Percentiles rank a stretch among this genome's conserved stretches.
Evolutionary conservation across 805 yeast genomes (phyloP).

Genomic region (Nakazawaea wyomingensis): DNA sequence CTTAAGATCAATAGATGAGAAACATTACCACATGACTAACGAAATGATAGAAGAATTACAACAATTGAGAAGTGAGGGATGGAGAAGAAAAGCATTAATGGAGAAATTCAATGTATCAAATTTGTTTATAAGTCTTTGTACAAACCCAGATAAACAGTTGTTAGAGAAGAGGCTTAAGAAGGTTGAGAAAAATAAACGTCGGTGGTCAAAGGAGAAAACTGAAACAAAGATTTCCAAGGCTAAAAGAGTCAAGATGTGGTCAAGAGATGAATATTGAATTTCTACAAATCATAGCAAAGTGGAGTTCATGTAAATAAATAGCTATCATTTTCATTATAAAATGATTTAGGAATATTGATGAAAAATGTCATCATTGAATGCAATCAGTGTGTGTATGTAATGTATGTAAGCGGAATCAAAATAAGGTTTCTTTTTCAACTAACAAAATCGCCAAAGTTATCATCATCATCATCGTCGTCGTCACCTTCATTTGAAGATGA

Average conservation of each 20-base stretch:
- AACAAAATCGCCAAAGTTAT: slow-evolving; percentile 27
- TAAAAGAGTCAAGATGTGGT: slow-evolving; percentile 15
- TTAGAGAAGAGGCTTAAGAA: slow-evolving; percentile 9
- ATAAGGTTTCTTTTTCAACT: too few species aligned
- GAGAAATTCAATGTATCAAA: slow-evolving; percentile 25
- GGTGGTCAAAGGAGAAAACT: slow-evolving; percentile 16
- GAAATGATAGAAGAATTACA: slow-evolving; percentile 25
- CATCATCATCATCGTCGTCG: slow-evolving; percentile 15
- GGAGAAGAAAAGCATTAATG: slow-evolving; percentile 24
- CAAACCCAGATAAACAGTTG: slow-evolving; percentile 19
- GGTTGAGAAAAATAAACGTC: slow-evolving; percentile 1
- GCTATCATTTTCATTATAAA: background rate
- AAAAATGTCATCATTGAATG: too few species aligned
- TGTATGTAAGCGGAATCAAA: too few species aligned
- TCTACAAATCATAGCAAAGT: too few species aligned
- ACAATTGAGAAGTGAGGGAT: slow-evolving; percentile 24
- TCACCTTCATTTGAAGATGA: slow-evolving; percentile 1
- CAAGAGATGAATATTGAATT: slow-evolving; percentile 12
- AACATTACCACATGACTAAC: slow-evolving; percentile 21
- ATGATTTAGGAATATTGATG: too few species aligned
- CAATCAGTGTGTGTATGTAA: too few species aligned
- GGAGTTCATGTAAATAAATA: slow-evolving; percentile 7
- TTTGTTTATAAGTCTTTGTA: slow-evolving; percentile 26
- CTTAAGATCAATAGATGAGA: slow-evolving; percentile 20
- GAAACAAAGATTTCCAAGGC: slow-evolving; percentile 17